Base-by-base conservation (phyloP, 2,329 filamentous ascomycete genomes). In the Fusarium sp. region DNA sequence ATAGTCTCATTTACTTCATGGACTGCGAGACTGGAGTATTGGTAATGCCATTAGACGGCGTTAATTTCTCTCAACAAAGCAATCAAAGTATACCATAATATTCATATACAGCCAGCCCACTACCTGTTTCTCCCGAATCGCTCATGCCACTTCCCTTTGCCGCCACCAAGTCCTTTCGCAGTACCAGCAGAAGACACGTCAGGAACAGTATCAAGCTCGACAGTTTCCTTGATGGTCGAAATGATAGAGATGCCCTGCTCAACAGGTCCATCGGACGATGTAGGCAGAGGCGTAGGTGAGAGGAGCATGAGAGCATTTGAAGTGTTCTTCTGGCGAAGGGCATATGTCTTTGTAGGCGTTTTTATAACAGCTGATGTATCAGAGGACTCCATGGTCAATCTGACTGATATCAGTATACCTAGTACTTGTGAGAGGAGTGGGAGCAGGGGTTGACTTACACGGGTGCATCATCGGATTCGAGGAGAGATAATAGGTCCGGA, bases 281-380 rank as follows among this genome's bases (percentile, higher is more conserved):
- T 5, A 38, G 62, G 39, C 28, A 34, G 44, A 9, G 75, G 51
- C 18, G 57, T 64, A 18, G 18, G 66, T 24, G 52, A 79, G 38
- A 92, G 82, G 7, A 92, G 79, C 75, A 91, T 87, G 52, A 92
- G 84, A n/a, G 88, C 87, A 78, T 92, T 92, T 51, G 90, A 92
- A 0, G 90, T 91, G 79, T 91, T 92, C 79, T 92, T 92, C 77
- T 92, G 90, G 36, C 88, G 88, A 52, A 92, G 84, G 11, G 85
- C 85, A 81, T 90, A 92, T 22, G 86, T 87, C 74, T 86, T 87
- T 60, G 83, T 80, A 8, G 85, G 85, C 2, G 86, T 85, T 74
- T 83, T 86, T 61, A 92, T 85, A 47, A 90, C 78, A 32, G 89
- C 89, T 6, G 81, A 79, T 4, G 84, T 81, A 28, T 86, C 82